Evolutionary conservation across 768 basidiomycete species (phyloP).

Genomic region (Russula virescens): DNA sequence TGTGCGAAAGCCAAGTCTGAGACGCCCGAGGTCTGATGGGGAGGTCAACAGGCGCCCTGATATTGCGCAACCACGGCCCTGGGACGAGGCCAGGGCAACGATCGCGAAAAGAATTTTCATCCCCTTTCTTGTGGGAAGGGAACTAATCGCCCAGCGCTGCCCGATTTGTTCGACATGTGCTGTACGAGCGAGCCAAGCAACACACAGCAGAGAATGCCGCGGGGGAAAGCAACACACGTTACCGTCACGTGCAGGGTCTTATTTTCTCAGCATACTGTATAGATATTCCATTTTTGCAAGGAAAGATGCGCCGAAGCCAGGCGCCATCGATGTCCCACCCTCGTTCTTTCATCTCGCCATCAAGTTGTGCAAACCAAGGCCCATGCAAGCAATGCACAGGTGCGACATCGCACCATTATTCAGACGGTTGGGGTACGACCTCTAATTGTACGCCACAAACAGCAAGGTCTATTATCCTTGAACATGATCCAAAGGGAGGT

Average conservation of each 20-base stretch:
- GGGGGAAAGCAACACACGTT: too few species aligned
- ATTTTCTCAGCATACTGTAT: too few species aligned
- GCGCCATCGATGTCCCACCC: background rate
- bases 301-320: too few species aligned
- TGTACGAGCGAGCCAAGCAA: too few species aligned
- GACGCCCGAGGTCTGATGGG: background rate
- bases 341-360: background rate
- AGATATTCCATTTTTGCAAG: too few species aligned
- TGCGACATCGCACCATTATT: background rate
- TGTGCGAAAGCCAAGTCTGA: background rate
- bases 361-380: background rate
- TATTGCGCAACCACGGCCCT: background rate
- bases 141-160: slow-evolving; percentile 7
- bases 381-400: background rate
- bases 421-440: background rate
- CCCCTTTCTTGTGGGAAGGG: background rate
- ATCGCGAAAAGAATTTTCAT: slow-evolving; percentile 1
- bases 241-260: too few species aligned
- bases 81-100: background rate
- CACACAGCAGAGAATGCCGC: too few species aligned
- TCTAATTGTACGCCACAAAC: background rate
- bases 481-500: background rate
- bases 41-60: background rate
- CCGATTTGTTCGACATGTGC: background rate
- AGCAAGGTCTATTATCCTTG: background rate